These are phyloP conservation scores for Diplodia mutila DNA, from an alignment of 2,329 filamentous ascomycete species.

Conservation along the genomic window DNA sequence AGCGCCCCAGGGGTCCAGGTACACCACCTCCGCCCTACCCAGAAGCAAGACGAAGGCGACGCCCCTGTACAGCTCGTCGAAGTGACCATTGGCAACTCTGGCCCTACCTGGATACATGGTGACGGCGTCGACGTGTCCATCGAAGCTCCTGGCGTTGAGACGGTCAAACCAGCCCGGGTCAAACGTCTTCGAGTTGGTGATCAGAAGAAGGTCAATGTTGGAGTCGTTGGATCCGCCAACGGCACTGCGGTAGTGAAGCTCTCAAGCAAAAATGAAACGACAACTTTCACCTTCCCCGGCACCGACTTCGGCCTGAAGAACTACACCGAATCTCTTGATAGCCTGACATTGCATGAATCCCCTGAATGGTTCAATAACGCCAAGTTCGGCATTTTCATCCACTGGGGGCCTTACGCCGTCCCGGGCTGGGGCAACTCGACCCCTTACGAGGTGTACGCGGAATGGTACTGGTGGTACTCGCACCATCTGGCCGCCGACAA, in stretches of 20 bases:
- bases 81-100: constrained; percentile 35
- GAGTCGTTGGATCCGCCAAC: constrained; percentile 36
- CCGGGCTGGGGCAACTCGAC: constrained; percentile 58
- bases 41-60: constrained; percentile 45
- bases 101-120: constrained; percentile 28
- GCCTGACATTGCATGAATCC: constrained; percentile 47
- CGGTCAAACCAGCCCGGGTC: constrained; percentile 41
- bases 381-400: constrained; percentile 65
- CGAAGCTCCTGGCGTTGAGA: constrained; percentile 39
- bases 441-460: constrained; percentile 46
- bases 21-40: constrained; percentile 48
- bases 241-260: constrained; percentile 40
- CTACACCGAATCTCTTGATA: constrained; percentile 33
- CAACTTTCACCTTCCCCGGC: constrained; percentile 11
- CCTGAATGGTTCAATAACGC: constrained; percentile 59
- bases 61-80: constrained; percentile 37
- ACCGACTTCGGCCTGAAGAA: constrained; percentile 27
- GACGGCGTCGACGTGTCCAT: constrained; percentile 26
- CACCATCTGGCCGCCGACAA: constrained; percentile 48
- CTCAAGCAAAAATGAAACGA: constrained; percentile 26
- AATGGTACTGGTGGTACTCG: constrained; percentile 51
- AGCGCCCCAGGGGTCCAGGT: constrained; percentile 35
- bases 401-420: constrained; percentile 62
- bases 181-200: constrained; percentile 48
- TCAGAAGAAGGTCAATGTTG: constrained; percentile 44